Evolutionary conservation across 176 grass and related monocot species (phyloP).

Genomic region (Musa acuminata): DNA sequence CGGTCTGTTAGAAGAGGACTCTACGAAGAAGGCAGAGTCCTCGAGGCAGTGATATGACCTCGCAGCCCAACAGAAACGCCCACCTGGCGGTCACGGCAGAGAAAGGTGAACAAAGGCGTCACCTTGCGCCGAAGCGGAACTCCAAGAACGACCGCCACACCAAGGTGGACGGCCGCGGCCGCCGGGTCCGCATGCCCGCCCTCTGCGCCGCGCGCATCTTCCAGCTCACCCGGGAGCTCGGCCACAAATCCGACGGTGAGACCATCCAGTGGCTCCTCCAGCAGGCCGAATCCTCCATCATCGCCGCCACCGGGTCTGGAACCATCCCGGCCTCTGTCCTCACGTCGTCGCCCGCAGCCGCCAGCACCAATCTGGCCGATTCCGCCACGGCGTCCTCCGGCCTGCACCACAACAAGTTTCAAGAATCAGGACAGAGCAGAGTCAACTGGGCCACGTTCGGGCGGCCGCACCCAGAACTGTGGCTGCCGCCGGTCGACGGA

Average conservation of each 20-base stretch:
- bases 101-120: slow-evolving; percentile 11
- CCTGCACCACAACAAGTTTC: slow-evolving; percentile 17
- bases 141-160: slow-evolving; percentile 25
- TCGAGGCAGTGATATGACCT: background rate
- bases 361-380: background rate
- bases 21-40: background rate
- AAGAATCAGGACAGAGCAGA: background rate
- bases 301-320: slow-evolving; percentile 15
- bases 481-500: slow-evolving; percentile 12
- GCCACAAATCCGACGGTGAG: slow-evolving; percentile 23
- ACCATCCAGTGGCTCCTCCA: slow-evolving; percentile 24
- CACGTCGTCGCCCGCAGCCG: background rate
- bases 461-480: slow-evolving; percentile 1
- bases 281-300: slow-evolving; percentile 16
- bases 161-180: slow-evolving; percentile 18
- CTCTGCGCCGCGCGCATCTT: slow-evolving; percentile 23
- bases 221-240: slow-evolving; percentile 22
- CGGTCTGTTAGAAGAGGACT: slow-evolving; percentile 3
- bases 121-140: slow-evolving; percentile 11
- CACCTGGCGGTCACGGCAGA: background rate
- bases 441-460: slow-evolving; percentile 8
- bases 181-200: slow-evolving; percentile 22
- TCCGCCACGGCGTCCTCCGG: slow-evolving; percentile 1
- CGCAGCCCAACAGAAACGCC: background rate
- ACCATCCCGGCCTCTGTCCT: slow-evolving; percentile 19